Base-by-base conservation (phyloP, 495 filamentous ascomycete genomes). In the Hypoxylon cercidicola region DNA sequence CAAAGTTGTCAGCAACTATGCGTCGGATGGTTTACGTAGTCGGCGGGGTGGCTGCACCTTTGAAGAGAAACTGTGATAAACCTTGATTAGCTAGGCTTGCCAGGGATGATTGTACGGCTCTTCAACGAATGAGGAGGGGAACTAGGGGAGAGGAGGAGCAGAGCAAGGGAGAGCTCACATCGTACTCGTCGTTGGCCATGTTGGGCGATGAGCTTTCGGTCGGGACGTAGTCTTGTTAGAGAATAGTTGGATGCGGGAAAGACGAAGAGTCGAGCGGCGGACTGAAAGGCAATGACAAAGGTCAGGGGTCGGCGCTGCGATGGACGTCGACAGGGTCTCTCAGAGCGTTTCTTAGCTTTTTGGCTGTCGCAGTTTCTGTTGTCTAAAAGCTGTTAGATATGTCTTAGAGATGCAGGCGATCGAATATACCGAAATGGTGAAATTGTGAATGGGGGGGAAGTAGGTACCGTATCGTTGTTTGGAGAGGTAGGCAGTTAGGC, bases 151-250 rank as follows among this genome's bases (percentile, higher is more conserved):
- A 55, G 10, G n/a, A 32, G 34, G 60, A 41, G 23, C 51, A 35
- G 19, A 48, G 37, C 8, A 20, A 19, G 10, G n/a, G 50, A 41
- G 35, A 84, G 10, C 96, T 87, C 81, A 99, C 95, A 90, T 99
- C 95, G 81, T 99, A 98, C 84, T 99, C 96, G 83, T 99, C 96
- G 88, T 99, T 99, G 72, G 96, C 96, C 96, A 99, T 99, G 77
- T 66, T 74, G 71, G 71, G 66, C 66, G 58, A 66, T 72, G 46
- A 39, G 20, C 23, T 60, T 63, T 32, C 41, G 20, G 44, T 60
- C 41, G 39, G 43, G 50, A 32, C 58, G 60, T 39, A 53, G 55
- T 43, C 15, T 48, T 18, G 37, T 58, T 28, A 37, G 25, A 57
- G 43, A 55, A 20, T 25, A 25, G 6, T 39, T 16, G 3, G 45